Percentiles rank a stretch among this genome's conserved stretches.
These are phyloP conservation scores for Moniliophthora roreri DNA, from an alignment of 1,284 basidiomycete genomes.

Conservation along the genomic window DNA sequence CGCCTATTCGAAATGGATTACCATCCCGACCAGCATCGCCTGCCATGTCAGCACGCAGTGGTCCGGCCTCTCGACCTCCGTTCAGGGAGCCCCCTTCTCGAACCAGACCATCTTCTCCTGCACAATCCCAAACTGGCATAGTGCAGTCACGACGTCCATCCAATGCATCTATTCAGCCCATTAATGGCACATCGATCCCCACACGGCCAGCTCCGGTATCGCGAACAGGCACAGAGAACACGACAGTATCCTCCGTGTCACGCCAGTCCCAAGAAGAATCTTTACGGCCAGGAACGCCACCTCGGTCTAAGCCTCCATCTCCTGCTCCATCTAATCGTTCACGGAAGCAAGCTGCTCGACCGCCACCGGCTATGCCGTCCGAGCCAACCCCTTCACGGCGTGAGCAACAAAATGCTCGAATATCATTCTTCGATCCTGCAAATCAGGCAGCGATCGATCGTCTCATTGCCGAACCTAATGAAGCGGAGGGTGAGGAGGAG, in stretches of 20 bases:
- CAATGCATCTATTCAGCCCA: constrained; percentile 20
- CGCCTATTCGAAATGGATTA: constrained; percentile 21
- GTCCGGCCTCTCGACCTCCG: constrained; percentile 22
- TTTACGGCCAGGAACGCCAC: constrained; percentile 17
- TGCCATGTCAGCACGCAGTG: constrained; percentile 24
- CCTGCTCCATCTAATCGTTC: constrained; percentile 28
- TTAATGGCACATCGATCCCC: constrained; percentile 1
- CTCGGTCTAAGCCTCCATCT: constrained; percentile 27
- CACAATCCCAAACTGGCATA: constrained; percentile 4
- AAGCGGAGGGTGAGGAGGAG: constrained; percentile 67
- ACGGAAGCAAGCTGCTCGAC: constrained; percentile 14
- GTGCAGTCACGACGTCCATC: constrained; percentile 31
- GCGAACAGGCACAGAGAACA: constrained; percentile 10
- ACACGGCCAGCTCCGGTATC: constrained; percentile 6
- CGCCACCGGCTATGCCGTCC: constrained; percentile 10
- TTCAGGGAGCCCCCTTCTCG: constrained; percentile 13
- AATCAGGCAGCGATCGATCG: constrained; percentile 77
- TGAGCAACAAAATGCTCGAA: constrained; percentile 66
- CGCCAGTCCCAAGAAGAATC: constrained; percentile 4
- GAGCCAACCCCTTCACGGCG: constrained; percentile 36
- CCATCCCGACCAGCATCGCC: constrained; percentile 39
- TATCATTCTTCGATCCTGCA: constrained; percentile 77
- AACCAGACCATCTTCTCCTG: constrained; percentile 12
- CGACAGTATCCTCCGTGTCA: neutral
- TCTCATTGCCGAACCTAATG: constrained; percentile 58